Percentiles rank a stretch among this genome's conserved stretches.
Conservation (phyloP, 108 stramenopile genomes). For the Conticribra weissflogii region DNA sequence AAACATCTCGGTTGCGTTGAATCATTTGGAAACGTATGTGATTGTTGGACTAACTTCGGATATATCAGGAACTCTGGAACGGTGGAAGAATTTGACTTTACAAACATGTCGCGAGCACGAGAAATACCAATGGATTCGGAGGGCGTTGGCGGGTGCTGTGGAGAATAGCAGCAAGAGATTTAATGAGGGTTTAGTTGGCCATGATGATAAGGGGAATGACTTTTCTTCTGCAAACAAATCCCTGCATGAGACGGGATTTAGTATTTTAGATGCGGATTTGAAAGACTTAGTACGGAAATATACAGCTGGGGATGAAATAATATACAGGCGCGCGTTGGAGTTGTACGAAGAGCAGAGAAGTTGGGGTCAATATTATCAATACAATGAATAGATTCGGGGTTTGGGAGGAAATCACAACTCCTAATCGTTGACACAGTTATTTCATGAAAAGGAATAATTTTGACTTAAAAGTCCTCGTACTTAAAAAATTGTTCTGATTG, state of each 20-base stretch:
- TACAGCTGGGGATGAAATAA: conserved; percentile 10
- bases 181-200: neutral
- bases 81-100: conserved; percentile 18
- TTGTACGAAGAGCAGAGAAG: conserved; percentile 21
- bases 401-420: too few species aligned
- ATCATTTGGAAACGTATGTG: conserved; percentile 27
- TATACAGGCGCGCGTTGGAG: conserved; percentile 12
- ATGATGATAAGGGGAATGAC: neutral
- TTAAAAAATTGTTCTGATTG: too few species aligned
- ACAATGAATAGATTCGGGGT: too few species aligned
- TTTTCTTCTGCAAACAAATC: neutral
- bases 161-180: too few species aligned
- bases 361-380: neutral
- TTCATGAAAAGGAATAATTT: too few species aligned
- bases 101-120: conserved; percentile 9
- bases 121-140: neutral
- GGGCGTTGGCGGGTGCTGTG: neutral
- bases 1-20: conserved; percentile 15
- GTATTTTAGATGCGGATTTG: conserved; percentile 19
- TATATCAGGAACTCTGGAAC: conserved; percentile 15
- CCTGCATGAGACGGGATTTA: neutral
- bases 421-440: too few species aligned
- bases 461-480: too few species aligned
- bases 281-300: conserved; percentile 6
- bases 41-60: conserved; percentile 25